These are phyloP conservation scores for Beverwykella pulmonaria DNA, from an alignment of 495 filamentous ascomycete genomes.

Conservation along the genomic window DNA sequence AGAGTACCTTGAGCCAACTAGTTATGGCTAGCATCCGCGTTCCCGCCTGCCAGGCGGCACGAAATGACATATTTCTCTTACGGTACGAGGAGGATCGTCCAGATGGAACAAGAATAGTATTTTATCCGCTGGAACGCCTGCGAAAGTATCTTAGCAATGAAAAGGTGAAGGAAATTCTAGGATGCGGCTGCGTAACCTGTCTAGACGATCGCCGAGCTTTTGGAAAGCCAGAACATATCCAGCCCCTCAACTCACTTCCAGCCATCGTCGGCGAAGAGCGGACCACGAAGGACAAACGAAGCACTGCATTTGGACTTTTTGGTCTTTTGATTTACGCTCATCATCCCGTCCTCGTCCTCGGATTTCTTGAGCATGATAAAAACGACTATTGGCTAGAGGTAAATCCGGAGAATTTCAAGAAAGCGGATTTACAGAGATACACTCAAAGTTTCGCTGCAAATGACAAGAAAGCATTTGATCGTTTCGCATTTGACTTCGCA, in stretches of 20 bases:
- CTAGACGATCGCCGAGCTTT: neutral
- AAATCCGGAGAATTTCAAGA: neutral
- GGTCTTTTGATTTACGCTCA: constrained; percentile 6
- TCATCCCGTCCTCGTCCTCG: constrained; percentile 16
- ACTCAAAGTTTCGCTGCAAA: neutral
- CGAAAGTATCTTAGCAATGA: constrained; percentile 1
- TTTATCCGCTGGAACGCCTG: constrained; percentile 5
- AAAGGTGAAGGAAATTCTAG: constrained; percentile 6
- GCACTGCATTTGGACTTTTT: constrained; percentile 13
- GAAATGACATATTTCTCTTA: constrained; percentile 1
- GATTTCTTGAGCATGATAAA: constrained; percentile 6
- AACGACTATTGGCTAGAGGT: constrained; percentile 11
- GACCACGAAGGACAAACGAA: neutral
- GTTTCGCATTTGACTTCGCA: constrained; percentile 9
- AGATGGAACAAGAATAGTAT: neutral
- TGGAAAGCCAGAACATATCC: neutral
- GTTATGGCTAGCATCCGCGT: neutral
- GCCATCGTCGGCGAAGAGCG: constrained; percentile 1
- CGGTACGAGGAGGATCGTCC: constrained; percentile 5
- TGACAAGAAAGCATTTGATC: neutral
- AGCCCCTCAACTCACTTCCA: neutral
- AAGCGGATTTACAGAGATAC: constrained; percentile 4
- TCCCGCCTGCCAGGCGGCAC: constrained; percentile 1
- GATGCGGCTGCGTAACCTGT: constrained; percentile 3
- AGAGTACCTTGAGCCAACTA: neutral